These are phyloP conservation scores for Coemansia interrupta DNA, from an alignment of 192 early-diverging fungal species.

Conservation along the genomic window DNA sequence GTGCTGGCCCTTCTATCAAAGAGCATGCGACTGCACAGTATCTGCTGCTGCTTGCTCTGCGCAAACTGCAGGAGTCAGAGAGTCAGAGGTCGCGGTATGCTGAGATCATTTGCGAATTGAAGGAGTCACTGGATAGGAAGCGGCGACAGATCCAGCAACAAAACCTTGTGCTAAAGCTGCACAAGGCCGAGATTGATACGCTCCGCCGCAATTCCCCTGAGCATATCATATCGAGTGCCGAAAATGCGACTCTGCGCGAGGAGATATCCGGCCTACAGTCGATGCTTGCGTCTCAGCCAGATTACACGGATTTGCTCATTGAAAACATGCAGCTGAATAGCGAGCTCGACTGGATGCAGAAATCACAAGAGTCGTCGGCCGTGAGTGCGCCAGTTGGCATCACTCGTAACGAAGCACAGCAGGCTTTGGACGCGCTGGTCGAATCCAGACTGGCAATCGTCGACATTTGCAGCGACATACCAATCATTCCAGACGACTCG, in stretches of 20 bases:
- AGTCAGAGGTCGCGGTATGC: conserved; percentile 54
- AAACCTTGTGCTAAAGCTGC: conserved; percentile 41
- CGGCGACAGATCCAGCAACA: conserved; percentile 43
- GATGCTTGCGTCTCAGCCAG: conserved; percentile 38
- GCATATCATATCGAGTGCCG: conserved; percentile 26
- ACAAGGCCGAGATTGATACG: conserved; percentile 24
- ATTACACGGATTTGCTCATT: conserved; percentile 36
- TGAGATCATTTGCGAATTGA: conserved; percentile 51
- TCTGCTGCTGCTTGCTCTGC: conserved; percentile 51
- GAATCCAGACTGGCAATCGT: conserved; percentile 13
- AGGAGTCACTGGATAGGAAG: conserved; percentile 35
- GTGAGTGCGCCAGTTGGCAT: background rate
- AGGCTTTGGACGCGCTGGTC: conserved; percentile 24
- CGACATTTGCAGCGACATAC: conserved; percentile 23
- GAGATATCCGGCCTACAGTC: conserved; percentile 39
- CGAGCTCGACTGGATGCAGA: conserved; percentile 16
- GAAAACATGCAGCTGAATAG: conserved; percentile 46
- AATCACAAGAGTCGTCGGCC: background rate
- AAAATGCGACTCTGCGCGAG: conserved; percentile 41
- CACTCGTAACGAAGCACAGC: conserved; percentile 13
- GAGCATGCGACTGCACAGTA: conserved; percentile 45
- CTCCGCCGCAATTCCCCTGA: conserved; percentile 27
- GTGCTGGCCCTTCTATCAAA: conserved; percentile 9
- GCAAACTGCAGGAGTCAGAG: conserved; percentile 51
- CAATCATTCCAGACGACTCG: conserved; percentile 46